Base-by-base conservation (phyloP, 768 basidiomycete species). In the Fistulinella prunicolor region DNA sequence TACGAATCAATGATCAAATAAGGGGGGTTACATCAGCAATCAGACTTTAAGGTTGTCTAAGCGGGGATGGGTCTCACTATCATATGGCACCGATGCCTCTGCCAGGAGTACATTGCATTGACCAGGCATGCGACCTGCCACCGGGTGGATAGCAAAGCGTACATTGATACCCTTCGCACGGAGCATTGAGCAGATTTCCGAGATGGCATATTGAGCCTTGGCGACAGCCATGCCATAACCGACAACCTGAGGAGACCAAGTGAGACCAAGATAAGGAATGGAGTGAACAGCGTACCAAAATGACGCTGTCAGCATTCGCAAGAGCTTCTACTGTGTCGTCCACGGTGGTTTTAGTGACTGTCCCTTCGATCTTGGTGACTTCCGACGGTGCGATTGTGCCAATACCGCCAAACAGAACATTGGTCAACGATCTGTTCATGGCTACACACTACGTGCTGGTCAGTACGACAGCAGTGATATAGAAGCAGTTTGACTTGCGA, bases 171-270 rank as follows among this genome's bases (percentile, higher is more conserved):
- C 89, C 60, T 83, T 89, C 7, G 82, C 73, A 40, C 84, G 74
- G 32, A 93, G 74, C 68, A 86, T 78, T 1, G 79, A 72, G 17
- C 83, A 83, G 35, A 94, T 89, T 55, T 93, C 91, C 6, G 77
- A 74, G 50, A 82, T 80, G 13, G 83, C 81, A 62, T 87, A 89
- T 57, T 94, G 91, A 6, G 91, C 91, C 63, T 90, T 92, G 19
- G 91, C 90, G 1, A 93, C 90, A 23, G 91, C 91, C 89, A 94
- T 91, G 30, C 91, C 91, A 60, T 94, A 92, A 13, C 88, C 87
- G 14, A 90, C 85, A 29, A 87, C 83, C 85, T 86, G 45, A 23
- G 36, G 10, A 41, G 39, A 39, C 9, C 8, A 21, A 17, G 20
- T 61, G 40, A 57, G 50, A 37, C 44, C 17, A 29, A 46, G 21